Percentiles rank a stretch among this genome's conserved stretches.
Conservation (phyloP, 108 stramenopile genomes). For the Heterococcus sp. region DNA sequence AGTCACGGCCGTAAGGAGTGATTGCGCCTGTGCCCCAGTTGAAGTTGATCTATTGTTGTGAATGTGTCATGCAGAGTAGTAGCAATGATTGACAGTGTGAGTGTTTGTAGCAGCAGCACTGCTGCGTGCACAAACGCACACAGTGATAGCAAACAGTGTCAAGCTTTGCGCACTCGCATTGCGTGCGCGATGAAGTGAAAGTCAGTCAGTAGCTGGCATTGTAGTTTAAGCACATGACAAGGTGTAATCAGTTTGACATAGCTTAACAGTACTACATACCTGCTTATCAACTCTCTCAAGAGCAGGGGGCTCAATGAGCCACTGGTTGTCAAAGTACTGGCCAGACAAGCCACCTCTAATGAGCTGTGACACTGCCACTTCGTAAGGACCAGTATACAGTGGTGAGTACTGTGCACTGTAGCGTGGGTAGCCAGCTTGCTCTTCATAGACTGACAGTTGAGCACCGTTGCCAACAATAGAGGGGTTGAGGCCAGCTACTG, state of each 20-base stretch:
- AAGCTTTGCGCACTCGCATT: not conserved
- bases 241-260: not conserved
- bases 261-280: constrained; percentile 15
- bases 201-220: not conserved
- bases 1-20: constrained; percentile 72
- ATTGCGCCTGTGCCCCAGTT: constrained; percentile 66
- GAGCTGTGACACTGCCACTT: constrained; percentile 68
- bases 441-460: constrained; percentile 62
- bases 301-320: constrained; percentile 66
- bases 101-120: not conserved
- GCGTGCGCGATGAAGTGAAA: not conserved
- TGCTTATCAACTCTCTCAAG: constrained; percentile 65
- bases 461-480: constrained; percentile 49
- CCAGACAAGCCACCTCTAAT: constrained; percentile 67
- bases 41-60: constrained; percentile 30
- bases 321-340: constrained; percentile 76
- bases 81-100: not conserved
- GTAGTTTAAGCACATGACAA: not conserved
- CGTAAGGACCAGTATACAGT: constrained; percentile 55
- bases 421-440: constrained; percentile 67
- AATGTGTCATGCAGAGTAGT: not conserved
- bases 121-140: not conserved
- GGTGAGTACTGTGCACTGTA: constrained; percentile 71
- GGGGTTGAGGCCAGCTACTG: not conserved
- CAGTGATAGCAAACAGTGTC: not conserved